phyloP scores from a whole-genome alignment of 1,139 yeast species.

The Candida gigantensis region DNA sequence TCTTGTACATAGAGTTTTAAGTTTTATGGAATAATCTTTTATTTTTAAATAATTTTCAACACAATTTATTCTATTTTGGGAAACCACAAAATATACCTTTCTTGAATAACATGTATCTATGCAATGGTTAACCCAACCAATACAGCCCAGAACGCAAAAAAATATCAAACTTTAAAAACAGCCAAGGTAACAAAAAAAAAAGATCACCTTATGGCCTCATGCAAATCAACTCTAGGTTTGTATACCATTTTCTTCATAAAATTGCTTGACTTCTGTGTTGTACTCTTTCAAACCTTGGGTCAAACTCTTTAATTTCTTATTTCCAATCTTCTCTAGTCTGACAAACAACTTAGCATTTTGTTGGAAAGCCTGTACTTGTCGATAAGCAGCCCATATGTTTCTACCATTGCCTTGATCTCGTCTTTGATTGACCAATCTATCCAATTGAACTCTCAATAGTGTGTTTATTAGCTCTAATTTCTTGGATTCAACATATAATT shows the following conservation, averaged over 20 bases:
- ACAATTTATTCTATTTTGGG: too few relatives aligned
- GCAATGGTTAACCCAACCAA: too few relatives aligned
- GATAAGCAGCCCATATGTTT: constrained; percentile 1
- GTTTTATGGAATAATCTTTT: too few relatives aligned
- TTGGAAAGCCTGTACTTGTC: constrained; percentile 3
- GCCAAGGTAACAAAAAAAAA: too few relatives aligned
- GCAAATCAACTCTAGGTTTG: not conserved
- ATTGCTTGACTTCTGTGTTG: constrained; percentile 2
- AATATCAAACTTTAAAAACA: too few relatives aligned
- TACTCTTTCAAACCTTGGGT: constrained; percentile 1
- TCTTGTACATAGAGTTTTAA: constrained; percentile 9
- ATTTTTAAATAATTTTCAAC: too few relatives aligned
- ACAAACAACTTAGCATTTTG: constrained; percentile 4
- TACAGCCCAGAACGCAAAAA: too few relatives aligned
- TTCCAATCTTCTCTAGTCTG: constrained; percentile 2
- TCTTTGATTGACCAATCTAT: constrained; percentile 2
- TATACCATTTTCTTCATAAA: not conserved
- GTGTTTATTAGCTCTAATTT: constrained; percentile 3
- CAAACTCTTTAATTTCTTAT: constrained; percentile 2
- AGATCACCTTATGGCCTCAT: not conserved
- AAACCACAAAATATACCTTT: too few relatives aligned
- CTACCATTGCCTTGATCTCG: not conserved
- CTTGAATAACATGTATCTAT: too few relatives aligned
- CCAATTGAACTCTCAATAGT: constrained; percentile 2
- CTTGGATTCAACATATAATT: constrained; percentile 2